These are phyloP conservation scores for Caryopteris hybrid DNA, from an alignment of 305 asterid genomes.

Conservation along the genomic window DNA sequence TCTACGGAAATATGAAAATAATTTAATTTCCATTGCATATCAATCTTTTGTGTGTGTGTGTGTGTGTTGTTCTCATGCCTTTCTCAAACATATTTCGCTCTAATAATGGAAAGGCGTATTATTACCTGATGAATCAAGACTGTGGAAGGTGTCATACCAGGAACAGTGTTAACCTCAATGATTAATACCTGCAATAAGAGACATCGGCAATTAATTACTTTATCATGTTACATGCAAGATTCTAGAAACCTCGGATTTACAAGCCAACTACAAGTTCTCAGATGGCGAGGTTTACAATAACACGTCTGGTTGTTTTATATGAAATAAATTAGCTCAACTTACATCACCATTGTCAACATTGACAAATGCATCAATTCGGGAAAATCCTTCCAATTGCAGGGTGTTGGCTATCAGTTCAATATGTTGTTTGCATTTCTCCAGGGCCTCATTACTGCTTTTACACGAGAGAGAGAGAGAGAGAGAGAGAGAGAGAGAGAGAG, in stretches of 20 bases:
- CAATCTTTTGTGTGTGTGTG: too few species aligned
- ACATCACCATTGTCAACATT: slow-evolving; percentile 85
- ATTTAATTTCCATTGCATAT: too few species aligned
- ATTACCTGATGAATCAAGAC: too few species aligned
- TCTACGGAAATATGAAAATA: too few species aligned
- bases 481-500: too few species aligned
- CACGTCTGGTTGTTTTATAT: background rate
- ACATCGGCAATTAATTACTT: background rate
- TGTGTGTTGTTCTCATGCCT: too few species aligned
- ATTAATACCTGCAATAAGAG: slow-evolving; percentile 56
- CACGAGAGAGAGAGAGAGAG: too few species aligned
- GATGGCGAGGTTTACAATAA: background rate
- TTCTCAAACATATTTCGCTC: too few species aligned
- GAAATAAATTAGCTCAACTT: slow-evolving; percentile 14
- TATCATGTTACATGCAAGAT: background rate
- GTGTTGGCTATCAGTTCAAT: slow-evolving; percentile 80
- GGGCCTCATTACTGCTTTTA: slow-evolving; percentile 55
- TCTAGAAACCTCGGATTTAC: background rate
- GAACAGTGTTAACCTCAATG: slow-evolving; percentile 85
- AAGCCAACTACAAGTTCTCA: too few species aligned
- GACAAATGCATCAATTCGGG: slow-evolving; percentile 85
- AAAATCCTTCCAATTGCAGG: slow-evolving; percentile 77
- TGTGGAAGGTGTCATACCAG: slow-evolving; percentile 96
- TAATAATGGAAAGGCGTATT: too few species aligned
- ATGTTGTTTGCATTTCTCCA: slow-evolving; percentile 58